These are phyloP conservation scores for Blastosporella zonata DNA, from an alignment of 1,284 basidiomycete species.

Conservation along the genomic window DNA sequence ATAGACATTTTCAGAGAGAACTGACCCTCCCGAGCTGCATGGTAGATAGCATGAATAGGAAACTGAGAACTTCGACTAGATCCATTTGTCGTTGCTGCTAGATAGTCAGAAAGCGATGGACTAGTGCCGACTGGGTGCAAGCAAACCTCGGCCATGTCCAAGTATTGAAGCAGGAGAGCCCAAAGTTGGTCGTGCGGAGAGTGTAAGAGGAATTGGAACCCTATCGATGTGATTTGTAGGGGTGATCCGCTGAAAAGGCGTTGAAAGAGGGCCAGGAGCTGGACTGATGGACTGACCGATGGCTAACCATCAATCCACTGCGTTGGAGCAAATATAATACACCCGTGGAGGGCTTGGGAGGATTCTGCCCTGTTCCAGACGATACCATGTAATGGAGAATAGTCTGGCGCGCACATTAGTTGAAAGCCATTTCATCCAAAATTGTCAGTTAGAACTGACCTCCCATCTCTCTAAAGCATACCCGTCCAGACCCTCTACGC, in stretches of 20 bases:
- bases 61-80: conserved; percentile 89
- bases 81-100: conserved; percentile 81
- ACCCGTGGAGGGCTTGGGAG: conserved; percentile 71
- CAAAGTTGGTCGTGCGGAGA: conserved; percentile 98
- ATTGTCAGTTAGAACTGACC: conserved; percentile 43
- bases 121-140: not conserved
- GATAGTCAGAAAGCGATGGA: not conserved
- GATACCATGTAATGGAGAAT: conserved; percentile 99
- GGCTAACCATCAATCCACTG: conserved; percentile 82
- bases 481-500: conserved; percentile 70
- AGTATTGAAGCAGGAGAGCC: conserved; percentile 91
- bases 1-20: conserved; percentile 8
- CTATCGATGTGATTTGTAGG: conserved; percentile 88
- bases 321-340: conserved; percentile 83
- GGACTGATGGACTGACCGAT: conserved; percentile 42
- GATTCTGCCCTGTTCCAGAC: conserved; percentile 71
- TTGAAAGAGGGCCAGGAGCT: conserved; percentile 8
- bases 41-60: conserved; percentile 94
- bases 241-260: conserved; percentile 41
- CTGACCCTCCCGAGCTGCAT: conserved; percentile 86
- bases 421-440: not conserved
- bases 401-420: conserved; percentile 47
- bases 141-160: conserved; percentile 75
- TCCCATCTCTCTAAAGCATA: conserved; percentile 96
- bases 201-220: conserved; percentile 96